Evolutionary conservation across 2,329 filamentous ascomycete genomes (phyloP).

Genomic region (Mycocentrospora acerina): DNA sequence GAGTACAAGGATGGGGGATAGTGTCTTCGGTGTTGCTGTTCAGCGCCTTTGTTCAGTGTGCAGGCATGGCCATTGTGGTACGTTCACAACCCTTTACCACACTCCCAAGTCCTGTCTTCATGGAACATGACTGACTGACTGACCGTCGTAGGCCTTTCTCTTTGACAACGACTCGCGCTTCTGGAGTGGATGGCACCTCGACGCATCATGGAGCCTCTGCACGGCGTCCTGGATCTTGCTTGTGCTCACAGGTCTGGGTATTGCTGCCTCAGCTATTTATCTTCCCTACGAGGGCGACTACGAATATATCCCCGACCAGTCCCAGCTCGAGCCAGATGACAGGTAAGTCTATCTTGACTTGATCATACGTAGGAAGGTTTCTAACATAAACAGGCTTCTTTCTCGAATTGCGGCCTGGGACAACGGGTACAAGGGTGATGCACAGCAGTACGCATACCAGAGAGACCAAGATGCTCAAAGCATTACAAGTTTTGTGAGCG

Average conservation of each 20-base stretch:
- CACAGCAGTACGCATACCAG: slow-evolving; percentile 13
- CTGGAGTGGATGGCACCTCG: slow-evolving; percentile 77
- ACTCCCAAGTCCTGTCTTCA: background rate
- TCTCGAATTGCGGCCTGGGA: slow-evolving; percentile 39
- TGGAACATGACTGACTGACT: slow-evolving; percentile 3
- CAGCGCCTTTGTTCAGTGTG: slow-evolving; percentile 69
- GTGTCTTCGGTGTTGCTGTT: slow-evolving; percentile 65
- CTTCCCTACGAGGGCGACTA: slow-evolving; percentile 84
- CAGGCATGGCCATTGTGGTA: slow-evolving; percentile 82
- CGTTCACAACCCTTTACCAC: slow-evolving; percentile 37
- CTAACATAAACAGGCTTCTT: slow-evolving; percentile 32
- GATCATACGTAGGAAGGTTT: slow-evolving; percentile 5
- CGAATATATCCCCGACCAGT: slow-evolving; percentile 64
- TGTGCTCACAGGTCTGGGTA: slow-evolving; percentile 55
- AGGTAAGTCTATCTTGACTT: slow-evolving; percentile 24
- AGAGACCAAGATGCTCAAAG: slow-evolving; percentile 16
- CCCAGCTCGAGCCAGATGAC: slow-evolving; percentile 33
- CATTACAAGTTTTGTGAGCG: slow-evolving; percentile 12
- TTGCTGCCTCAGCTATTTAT: slow-evolving; percentile 67
- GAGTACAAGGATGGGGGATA: slow-evolving; percentile 81
- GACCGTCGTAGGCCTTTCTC: slow-evolving; percentile 67
- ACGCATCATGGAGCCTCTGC: slow-evolving; percentile 73
- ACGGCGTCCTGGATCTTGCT: slow-evolving; percentile 62
- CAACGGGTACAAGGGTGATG: slow-evolving; percentile 31
- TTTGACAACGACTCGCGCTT: slow-evolving; percentile 84